Evolutionary conservation across 164 flowering plant genomes (phyloP).

Genomic region (Hamamelis virginiana): DNA sequence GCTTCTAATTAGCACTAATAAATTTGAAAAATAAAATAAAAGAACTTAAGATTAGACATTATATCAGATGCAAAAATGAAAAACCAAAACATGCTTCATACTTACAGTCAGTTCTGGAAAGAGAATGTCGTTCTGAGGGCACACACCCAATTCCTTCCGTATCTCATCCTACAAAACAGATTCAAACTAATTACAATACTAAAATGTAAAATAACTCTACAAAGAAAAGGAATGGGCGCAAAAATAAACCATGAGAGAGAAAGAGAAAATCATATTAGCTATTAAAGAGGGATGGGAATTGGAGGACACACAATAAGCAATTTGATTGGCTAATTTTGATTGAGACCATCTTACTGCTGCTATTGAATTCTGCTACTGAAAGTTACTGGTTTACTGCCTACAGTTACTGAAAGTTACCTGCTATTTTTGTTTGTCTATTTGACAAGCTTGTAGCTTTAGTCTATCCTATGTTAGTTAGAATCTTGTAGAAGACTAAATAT

Average conservation of each 20-base stretch:
- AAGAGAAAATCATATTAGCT: not conserved
- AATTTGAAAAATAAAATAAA: not conserved
- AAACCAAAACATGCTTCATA: constrained; percentile 8
- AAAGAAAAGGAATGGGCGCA: not conserved
- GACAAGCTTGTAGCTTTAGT: no score
- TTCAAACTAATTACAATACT: constrained; percentile 2
- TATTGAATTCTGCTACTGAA: no score
- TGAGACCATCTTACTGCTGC: no score
- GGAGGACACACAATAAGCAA: no score
- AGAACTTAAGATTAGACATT: not conserved
- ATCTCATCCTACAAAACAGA: constrained; percentile 78
- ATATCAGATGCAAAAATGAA: not conserved
- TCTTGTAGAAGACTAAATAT: no score
- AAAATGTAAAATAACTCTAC: not conserved
- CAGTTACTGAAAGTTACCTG: no score
- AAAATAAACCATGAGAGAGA: not conserved
- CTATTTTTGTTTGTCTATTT: no score
- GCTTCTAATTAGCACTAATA: not conserved
- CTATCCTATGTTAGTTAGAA: no score
- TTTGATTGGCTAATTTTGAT: no score
- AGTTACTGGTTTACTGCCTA: no score
- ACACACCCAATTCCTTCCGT: constrained; percentile 86
- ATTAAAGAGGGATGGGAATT: no score
- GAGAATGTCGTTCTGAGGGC: constrained; percentile 95
- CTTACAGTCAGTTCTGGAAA: constrained; percentile 93